Conservation (phyloP, 257 asterid species). For the Solanum ahanhuiri region DNA sequence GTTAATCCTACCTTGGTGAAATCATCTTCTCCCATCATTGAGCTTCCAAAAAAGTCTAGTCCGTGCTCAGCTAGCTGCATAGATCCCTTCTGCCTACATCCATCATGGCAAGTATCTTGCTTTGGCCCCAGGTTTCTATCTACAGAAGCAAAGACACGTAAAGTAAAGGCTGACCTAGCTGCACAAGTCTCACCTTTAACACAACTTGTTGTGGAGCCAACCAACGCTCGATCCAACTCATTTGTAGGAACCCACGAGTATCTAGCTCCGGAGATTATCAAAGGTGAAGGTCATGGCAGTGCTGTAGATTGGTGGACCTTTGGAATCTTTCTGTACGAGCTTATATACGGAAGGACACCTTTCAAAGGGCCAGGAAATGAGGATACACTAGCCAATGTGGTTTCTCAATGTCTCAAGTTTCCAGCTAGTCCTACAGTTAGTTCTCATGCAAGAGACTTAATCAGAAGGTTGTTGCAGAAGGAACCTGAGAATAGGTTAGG, state of each 20-base stretch:
- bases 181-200: slow-evolving; percentile 19
- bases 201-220: slow-evolving; percentile 53
- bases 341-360: slow-evolving; percentile 56
- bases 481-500: slow-evolving; percentile 50
- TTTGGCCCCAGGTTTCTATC: slow-evolving; percentile 19
- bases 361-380: slow-evolving; percentile 54
- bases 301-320: slow-evolving; percentile 81
- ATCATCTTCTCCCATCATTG: not conserved
- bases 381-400: slow-evolving; percentile 49
- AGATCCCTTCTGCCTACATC: slow-evolving; percentile 22
- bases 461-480: slow-evolving; percentile 43
- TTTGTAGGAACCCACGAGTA: slow-evolving; percentile 74
- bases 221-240: slow-evolving; percentile 59
- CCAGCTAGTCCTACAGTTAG: slow-evolving; percentile 46
- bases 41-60: slow-evolving; percentile 20
- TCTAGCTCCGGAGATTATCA: slow-evolving; percentile 64
- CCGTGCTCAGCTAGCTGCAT: slow-evolving; percentile 9
- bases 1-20: slow-evolving; percentile 52
- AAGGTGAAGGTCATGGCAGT: slow-evolving; percentile 73
- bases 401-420: slow-evolving; percentile 54
- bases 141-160: slow-evolving; percentile 24
- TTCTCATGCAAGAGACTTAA: slow-evolving; percentile 41
- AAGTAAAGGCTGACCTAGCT: slow-evolving; percentile 27
- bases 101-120: slow-evolving; percentile 53
- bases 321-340: slow-evolving; percentile 52